Conservation (phyloP, 2,329 filamentous ascomycete genomes). For the Aspergillus sclerotialis region DNA sequence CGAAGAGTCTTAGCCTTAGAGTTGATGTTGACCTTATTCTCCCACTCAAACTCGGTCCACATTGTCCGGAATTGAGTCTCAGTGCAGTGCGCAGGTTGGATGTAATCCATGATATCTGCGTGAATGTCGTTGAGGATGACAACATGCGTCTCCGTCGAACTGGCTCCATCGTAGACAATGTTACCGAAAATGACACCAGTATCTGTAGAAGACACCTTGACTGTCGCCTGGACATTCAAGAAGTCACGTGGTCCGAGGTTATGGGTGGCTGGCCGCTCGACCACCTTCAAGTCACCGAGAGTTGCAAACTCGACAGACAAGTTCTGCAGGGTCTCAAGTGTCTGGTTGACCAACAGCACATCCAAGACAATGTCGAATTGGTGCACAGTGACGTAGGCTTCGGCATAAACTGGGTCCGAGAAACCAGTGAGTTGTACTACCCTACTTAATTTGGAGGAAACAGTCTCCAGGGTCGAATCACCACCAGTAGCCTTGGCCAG, state of each 20-base stretch:
- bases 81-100: constrained; percentile 90
- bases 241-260: constrained; percentile 95
- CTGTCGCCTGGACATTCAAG: constrained; percentile 95
- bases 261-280: constrained; percentile 91
- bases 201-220: constrained; percentile 97
- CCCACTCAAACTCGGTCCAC: constrained; percentile 99
- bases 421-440: constrained; percentile 97
- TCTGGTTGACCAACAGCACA: constrained; percentile 94
- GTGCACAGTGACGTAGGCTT: constrained; percentile 97
- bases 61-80: constrained; percentile 99
- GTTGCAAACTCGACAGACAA: constrained; percentile 98
- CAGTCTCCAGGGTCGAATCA: constrained; percentile 73
- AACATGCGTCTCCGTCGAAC: constrained; percentile 87
- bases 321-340: constrained; percentile 91
- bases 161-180: constrained; percentile 91
- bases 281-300: constrained; percentile 92
- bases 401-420: constrained; percentile 96
- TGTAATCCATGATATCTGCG: constrained; percentile 99
- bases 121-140: constrained; percentile 98
- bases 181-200: constrained; percentile 99
- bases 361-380: constrained; percentile 98
- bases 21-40: constrained; percentile 99
- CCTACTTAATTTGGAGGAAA: constrained; percentile 87
- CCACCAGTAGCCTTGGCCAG: constrained; percentile 91
- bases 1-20: constrained; percentile 88